Conservation (phyloP, 768 basidiomycete genomes). For the Strobilomyces echinocephalus region DNA sequence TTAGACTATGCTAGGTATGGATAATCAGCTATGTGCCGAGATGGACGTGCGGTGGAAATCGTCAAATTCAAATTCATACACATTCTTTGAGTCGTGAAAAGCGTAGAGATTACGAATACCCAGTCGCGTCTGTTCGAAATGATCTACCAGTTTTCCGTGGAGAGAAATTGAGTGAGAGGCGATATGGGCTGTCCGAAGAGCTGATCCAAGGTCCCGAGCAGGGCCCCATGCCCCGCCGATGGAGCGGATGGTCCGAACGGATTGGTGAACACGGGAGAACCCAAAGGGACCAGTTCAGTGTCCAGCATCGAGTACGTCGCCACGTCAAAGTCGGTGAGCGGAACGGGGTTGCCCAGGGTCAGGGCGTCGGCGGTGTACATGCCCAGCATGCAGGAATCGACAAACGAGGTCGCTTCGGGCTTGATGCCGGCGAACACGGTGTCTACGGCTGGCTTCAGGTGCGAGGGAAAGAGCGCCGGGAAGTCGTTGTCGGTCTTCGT, state of each 20-base stretch:
- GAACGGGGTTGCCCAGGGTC: slow-evolving; percentile 2
- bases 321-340: slow-evolving; percentile 10
- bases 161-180: slow-evolving; percentile 15
- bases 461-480: slow-evolving; percentile 14
- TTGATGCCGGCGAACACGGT: slow-evolving; percentile 28
- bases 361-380: slow-evolving; percentile 8
- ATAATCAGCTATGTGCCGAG: slow-evolving; percentile 6
- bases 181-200: slow-evolving; percentile 29
- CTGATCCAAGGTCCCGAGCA: slow-evolving; percentile 26
- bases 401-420: slow-evolving; percentile 26
- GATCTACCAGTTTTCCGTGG: slow-evolving; percentile 14
- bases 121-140: not conserved
- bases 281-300: slow-evolving; percentile 8
- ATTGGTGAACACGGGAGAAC: slow-evolving; percentile 30
- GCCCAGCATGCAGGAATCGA: slow-evolving; percentile 24
- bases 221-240: slow-evolving; percentile 2
- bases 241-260: slow-evolving; percentile 20
- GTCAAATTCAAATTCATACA: slow-evolving; percentile 1
- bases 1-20: slow-evolving; percentile 16
- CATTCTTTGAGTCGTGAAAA: not conserved
- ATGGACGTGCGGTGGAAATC: not conserved
- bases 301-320: slow-evolving; percentile 8
- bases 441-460: slow-evolving; percentile 18
- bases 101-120: not conserved
- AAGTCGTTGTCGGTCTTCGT: not conserved